These are phyloP conservation scores for Parietaria judaica DNA, from an alignment of 306 rosid genomes.

Conservation along the genomic window DNA sequence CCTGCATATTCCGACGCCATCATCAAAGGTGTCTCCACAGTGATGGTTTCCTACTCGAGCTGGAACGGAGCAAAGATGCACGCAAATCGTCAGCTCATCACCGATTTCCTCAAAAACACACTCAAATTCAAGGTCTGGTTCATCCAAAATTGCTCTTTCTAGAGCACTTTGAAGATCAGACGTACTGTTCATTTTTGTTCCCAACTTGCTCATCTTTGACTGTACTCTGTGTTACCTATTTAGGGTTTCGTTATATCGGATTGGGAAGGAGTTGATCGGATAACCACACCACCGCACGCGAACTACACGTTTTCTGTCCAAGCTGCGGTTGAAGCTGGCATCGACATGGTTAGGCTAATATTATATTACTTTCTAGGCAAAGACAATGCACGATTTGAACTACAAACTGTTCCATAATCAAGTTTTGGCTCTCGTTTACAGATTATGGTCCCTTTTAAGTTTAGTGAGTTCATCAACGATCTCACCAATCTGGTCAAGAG, in stretches of 20 bases:
- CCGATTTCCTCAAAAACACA: slow-evolving; percentile 64
- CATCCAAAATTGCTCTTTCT: neutral
- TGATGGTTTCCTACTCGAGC: slow-evolving; percentile 91
- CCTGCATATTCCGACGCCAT: slow-evolving; percentile 85
- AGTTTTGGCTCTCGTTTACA: slow-evolving; percentile 24
- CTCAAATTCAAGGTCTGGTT: slow-evolving; percentile 74
- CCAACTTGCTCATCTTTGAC: neutral
- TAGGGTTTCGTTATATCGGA: slow-evolving; percentile 99
- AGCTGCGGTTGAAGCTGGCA: slow-evolving; percentile 74
- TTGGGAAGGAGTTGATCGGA: slow-evolving; percentile 89
- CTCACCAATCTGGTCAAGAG: slow-evolving; percentile 65
- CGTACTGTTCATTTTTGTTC: slow-evolving; percentile 1
- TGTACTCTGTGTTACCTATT: neutral
- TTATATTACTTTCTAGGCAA: neutral
- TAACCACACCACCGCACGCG: slow-evolving; percentile 64
- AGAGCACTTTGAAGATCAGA: neutral
- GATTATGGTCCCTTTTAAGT: slow-evolving; percentile 86
- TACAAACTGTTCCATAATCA: slow-evolving; percentile 3
- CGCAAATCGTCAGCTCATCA: slow-evolving; percentile 60
- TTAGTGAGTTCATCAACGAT: slow-evolving; percentile 57
- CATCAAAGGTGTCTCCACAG: slow-evolving; percentile 74
- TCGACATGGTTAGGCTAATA: slow-evolving; percentile 72
- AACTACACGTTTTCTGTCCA: slow-evolving; percentile 83
- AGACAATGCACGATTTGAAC: neutral
- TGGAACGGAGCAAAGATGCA: slow-evolving; percentile 98